A percentile compares a stretch with the other conserved stretches of the same genome.
Evolutionary conservation across 805 yeast genomes (phyloP).

Genomic region (Candida andamanensis): DNA sequence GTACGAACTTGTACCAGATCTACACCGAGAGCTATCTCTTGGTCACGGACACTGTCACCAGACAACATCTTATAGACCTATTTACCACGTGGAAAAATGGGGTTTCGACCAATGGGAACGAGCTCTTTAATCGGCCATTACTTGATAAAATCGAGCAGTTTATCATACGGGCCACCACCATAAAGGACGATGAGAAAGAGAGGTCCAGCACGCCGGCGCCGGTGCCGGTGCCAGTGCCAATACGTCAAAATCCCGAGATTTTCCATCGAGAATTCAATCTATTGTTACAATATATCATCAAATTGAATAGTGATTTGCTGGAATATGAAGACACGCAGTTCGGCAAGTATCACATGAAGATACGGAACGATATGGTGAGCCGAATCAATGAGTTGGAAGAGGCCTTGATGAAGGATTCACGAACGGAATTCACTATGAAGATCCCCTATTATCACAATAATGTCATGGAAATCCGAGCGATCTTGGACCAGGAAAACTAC

Average conservation of each 20-base stretch:
- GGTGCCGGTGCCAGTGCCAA: slow-evolving; percentile 5
- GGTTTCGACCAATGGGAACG: slow-evolving; percentile 28
- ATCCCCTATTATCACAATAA: slow-evolving; percentile 18
- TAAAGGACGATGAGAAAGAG: slow-evolving; percentile 1
- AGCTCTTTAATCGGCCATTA: slow-evolving; percentile 26
- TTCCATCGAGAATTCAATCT: slow-evolving; percentile 32
- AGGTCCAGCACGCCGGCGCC: background rate
- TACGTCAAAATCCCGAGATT: slow-evolving; percentile 29
- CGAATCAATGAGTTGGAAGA: slow-evolving; percentile 31
- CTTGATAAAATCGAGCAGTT: slow-evolving; percentile 32
- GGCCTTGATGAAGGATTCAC: slow-evolving; percentile 18
- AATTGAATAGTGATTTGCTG: slow-evolving; percentile 22
- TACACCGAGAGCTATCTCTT: slow-evolving; percentile 37
- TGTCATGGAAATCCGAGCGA: slow-evolving; percentile 15
- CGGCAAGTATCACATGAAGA: slow-evolving; percentile 12
- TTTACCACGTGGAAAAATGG: slow-evolving; percentile 38
- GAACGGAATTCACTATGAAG: slow-evolving; percentile 19
- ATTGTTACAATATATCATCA: slow-evolving; percentile 31
- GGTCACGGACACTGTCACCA: slow-evolving; percentile 34
- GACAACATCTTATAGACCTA: slow-evolving; percentile 35
- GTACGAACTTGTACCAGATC: slow-evolving; percentile 25
- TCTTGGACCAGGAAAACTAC: slow-evolving; percentile 21
- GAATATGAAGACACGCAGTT: slow-evolving; percentile 11
- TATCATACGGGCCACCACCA: slow-evolving; percentile 33
- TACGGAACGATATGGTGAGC: slow-evolving; percentile 24